Evolutionary conservation across 768 basidiomycete species (phyloP).

Genomic region (Guyanaporus albipodus): DNA sequence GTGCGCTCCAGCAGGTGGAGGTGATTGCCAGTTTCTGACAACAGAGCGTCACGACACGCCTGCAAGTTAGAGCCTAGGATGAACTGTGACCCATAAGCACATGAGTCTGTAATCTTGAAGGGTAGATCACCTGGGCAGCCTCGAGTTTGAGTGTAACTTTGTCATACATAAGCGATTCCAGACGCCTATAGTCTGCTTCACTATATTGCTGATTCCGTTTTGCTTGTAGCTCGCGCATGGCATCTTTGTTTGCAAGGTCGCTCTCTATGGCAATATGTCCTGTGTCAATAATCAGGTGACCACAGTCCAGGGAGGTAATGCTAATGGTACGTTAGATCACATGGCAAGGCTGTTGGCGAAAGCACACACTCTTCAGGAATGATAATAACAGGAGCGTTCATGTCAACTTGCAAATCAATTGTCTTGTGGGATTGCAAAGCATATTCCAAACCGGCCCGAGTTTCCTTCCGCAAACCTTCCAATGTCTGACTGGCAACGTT

Average conservation of each 20-base stretch:
- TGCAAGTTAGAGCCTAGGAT: slow-evolving; percentile 82
- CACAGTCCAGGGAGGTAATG: slow-evolving; percentile 71
- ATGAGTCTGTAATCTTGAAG: not conserved
- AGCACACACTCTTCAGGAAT: slow-evolving; percentile 80
- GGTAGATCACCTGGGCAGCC: slow-evolving; percentile 74
- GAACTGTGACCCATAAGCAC: slow-evolving; percentile 51
- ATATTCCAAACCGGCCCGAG: slow-evolving; percentile 88
- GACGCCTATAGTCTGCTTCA: slow-evolving; percentile 78
- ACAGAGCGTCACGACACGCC: slow-evolving; percentile 76
- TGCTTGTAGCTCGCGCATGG: slow-evolving; percentile 69
- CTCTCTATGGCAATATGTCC: slow-evolving; percentile 95
- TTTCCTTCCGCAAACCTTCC: slow-evolving; percentile 91
- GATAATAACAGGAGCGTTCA: slow-evolving; percentile 96
- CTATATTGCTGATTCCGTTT: slow-evolving; percentile 83
- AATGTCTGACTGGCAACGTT: slow-evolving; percentile 90
- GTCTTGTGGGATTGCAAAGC: slow-evolving; percentile 94
- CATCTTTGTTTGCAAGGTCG: slow-evolving; percentile 80
- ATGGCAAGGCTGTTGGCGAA: slow-evolving; percentile 13
- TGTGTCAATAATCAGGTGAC: slow-evolving; percentile 89
- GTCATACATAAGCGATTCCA: slow-evolving; percentile 96
- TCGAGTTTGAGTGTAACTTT: slow-evolving; percentile 77
- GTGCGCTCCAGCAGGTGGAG: slow-evolving; percentile 91
- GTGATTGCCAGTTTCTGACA: slow-evolving; percentile 48
- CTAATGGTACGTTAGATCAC: slow-evolving; percentile 38
- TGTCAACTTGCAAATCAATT: slow-evolving; percentile 91